phyloP scores from a whole-genome alignment of 371 early-diverging fungal genomes.

The Mucor piriformis region DNA sequence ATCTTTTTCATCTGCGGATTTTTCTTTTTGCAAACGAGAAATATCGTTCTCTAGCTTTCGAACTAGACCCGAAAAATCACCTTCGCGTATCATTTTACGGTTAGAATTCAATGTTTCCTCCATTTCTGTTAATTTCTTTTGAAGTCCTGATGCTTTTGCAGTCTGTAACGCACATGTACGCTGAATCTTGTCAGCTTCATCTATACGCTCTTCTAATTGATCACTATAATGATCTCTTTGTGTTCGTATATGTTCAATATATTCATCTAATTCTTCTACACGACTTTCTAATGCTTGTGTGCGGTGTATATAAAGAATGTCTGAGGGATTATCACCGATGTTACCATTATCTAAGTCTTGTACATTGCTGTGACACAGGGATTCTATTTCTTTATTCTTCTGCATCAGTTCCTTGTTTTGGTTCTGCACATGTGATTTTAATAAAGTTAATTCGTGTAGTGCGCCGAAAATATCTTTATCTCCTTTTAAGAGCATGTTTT shows the following conservation, averaged over 20 bases:
- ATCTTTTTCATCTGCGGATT: background rate
- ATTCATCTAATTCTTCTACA: slow-evolving; percentile 13
- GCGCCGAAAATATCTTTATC: background rate
- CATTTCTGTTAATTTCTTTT: background rate
- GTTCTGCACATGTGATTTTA: background rate
- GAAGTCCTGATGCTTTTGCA: slow-evolving; percentile 1
- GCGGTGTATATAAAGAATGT: background rate
- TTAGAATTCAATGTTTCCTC: background rate
- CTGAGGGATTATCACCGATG: background rate
- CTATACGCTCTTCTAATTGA: slow-evolving; percentile 4
- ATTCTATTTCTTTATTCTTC: background rate
- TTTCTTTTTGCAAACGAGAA: slow-evolving; percentile 3
- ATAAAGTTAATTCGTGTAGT: background rate
- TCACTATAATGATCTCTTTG: slow-evolving; percentile 3
- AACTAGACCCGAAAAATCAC: slow-evolving; percentile 12
- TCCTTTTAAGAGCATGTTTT: background rate
- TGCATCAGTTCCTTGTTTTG: background rate
- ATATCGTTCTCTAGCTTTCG: slow-evolving; percentile 1
- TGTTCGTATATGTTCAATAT: slow-evolving; percentile 1
- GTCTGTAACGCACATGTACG: background rate
- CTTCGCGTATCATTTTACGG: background rate
- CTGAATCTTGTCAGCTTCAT: slow-evolving; percentile 4
- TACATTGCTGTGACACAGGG: background rate
- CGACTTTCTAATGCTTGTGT: slow-evolving; percentile 10
- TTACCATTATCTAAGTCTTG: background rate